Percentiles rank a stretch among this genome's conserved stretches.
phyloP scores from a whole-genome alignment of 2,329 filamentous ascomycete species.

The Rutstroemia sp. region DNA sequence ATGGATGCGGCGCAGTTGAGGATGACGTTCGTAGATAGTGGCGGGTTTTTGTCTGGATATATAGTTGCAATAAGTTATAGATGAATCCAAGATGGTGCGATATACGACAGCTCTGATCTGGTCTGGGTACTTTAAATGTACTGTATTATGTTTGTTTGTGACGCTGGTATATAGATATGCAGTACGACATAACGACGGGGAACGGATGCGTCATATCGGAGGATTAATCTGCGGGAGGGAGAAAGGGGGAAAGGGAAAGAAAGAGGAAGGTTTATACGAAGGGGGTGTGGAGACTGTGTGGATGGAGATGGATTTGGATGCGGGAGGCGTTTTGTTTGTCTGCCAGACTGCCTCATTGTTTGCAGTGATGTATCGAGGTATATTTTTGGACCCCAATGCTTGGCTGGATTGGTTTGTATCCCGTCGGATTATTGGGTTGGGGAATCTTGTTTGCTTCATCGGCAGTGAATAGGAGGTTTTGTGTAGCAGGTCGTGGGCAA shows the following conservation, averaged over 20 bases:
- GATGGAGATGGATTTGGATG: background rate
- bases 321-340: too few species aligned
- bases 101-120: background rate
- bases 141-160: too few species aligned
- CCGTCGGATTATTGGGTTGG: background rate
- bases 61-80: background rate
- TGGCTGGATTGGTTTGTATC: background rate
- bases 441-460: background rate
- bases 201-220: too few species aligned
- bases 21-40: background rate
- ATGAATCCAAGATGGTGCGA: background rate
- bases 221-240: background rate
- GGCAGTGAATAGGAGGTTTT: too few species aligned
- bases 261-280: background rate
- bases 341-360: background rate
- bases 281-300: background rate
- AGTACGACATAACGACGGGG: too few species aligned
- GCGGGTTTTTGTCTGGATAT: background rate
- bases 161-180: too few species aligned
- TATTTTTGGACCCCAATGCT: background rate
- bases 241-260: background rate
- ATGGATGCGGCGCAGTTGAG: background rate
- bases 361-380: too few species aligned
- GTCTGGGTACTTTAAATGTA: too few species aligned
- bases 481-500: too few species aligned